phyloP scores from a whole-genome alignment of 108 stramenopile species.

The Fragilaria crotonensis region DNA sequence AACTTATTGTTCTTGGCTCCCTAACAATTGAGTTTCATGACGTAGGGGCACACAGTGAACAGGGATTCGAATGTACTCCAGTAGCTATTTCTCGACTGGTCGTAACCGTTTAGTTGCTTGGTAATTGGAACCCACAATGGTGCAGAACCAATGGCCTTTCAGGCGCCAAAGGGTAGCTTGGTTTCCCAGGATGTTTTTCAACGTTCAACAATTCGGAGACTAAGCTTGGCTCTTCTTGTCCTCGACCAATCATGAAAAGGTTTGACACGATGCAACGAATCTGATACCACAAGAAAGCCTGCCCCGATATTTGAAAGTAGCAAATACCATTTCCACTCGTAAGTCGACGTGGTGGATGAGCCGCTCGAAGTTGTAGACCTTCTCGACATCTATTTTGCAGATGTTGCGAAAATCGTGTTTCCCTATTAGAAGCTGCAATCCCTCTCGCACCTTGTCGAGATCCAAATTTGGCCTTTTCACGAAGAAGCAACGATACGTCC shows the following conservation, averaged over 20 bases:
- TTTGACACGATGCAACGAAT: constrained; percentile 95
- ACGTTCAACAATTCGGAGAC: constrained; percentile 83
- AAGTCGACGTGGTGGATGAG: constrained; percentile 51
- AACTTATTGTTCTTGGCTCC: no score
- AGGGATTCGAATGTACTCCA: no score
- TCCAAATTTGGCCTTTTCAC: constrained; percentile 44
- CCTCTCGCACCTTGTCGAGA: constrained; percentile 63
- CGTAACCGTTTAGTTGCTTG: no score
- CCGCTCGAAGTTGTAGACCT: constrained; percentile 87
- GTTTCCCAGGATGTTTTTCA: constrained; percentile 80
- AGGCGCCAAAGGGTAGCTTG: constrained; percentile 85
- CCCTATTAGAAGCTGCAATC: constrained; percentile 66
- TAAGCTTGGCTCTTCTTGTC: constrained; percentile 75
- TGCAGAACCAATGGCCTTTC: constrained; percentile 90
- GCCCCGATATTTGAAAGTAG: constrained; percentile 83
- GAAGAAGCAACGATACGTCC: constrained; percentile 96
- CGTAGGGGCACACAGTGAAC: no score
- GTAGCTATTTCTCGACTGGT: no score
- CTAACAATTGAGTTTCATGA: no score
- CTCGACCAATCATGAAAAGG: constrained; percentile 85
- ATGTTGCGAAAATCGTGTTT: constrained; percentile 97
- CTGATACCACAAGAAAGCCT: constrained; percentile 99
- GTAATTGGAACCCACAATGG: no score
- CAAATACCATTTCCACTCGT: constrained; percentile 30
- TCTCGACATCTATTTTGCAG: constrained; percentile 95